phyloP scores from a whole-genome alignment of 148 eudicot genomes.

The Simmondsia chinensis region DNA sequence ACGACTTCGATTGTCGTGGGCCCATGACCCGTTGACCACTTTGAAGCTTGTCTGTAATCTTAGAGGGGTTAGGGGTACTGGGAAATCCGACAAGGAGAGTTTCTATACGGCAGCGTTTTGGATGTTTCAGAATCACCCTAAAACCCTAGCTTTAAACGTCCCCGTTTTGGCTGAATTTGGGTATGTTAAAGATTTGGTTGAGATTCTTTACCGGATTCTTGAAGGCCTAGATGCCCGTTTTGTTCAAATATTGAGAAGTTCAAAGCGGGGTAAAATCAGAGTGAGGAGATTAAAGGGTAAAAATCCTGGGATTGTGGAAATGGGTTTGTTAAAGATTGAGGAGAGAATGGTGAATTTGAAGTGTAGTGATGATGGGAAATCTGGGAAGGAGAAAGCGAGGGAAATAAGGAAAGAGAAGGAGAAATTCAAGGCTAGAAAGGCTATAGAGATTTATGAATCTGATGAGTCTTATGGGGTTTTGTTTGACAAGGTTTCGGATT shows the following conservation, averaged over 20 bases:
- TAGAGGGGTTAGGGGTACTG: slow-evolving; percentile 13
- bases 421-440: slow-evolving; percentile 2
- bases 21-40: slow-evolving; percentile 1
- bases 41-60: slow-evolving; percentile 13
- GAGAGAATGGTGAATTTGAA: neutral
- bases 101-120: slow-evolving; percentile 8
- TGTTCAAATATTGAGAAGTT: neutral
- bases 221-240: slow-evolving; percentile 4
- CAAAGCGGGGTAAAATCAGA: slow-evolving; percentile 6
- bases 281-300: too few species aligned
- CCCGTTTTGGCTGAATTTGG: slow-evolving; percentile 8
- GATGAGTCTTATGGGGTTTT: slow-evolving; percentile 1
- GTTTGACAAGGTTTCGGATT: slow-evolving; percentile 3
- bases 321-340: neutral
- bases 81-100: slow-evolving; percentile 6
- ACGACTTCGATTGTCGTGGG: slow-evolving; percentile 8
- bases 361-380: neutral
- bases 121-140: slow-evolving; percentile 6
- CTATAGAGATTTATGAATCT: neutral
- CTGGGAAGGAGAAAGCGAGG: slow-evolving; percentile 9
- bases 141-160: slow-evolving; percentile 1
- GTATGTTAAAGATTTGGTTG: slow-evolving; percentile 11
- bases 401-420: slow-evolving; percentile 1
- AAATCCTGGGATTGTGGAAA: neutral
- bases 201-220: slow-evolving; percentile 10